Evolutionary conservation across 2,329 filamentous ascomycete species (phyloP).

Genomic region (Tolypocladium album): DNA sequence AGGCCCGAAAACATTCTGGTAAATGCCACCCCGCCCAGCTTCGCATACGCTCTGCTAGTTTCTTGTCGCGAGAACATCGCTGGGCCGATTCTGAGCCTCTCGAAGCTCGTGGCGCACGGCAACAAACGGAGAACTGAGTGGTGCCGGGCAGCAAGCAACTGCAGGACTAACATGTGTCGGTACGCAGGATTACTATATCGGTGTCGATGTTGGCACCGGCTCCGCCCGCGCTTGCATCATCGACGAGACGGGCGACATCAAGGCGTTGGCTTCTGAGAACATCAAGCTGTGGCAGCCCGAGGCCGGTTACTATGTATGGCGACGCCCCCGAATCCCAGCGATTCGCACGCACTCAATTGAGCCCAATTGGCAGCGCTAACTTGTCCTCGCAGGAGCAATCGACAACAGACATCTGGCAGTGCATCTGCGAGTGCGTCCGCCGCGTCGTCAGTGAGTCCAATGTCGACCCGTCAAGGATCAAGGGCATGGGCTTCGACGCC

Average conservation of each 20-base stretch:
- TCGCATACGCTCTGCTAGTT: neutral
- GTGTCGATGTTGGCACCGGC: conserved; percentile 93
- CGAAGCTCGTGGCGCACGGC: neutral
- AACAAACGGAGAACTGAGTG: neutral
- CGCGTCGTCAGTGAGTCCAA: conserved; percentile 72
- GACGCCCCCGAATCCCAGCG: neutral
- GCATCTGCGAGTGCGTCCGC: conserved; percentile 83
- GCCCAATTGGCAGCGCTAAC: conserved; percentile 4
- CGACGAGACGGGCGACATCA: conserved; percentile 82
- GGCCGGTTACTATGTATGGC: conserved; percentile 60
- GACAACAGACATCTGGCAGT: conserved; percentile 90
- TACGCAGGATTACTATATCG: conserved; percentile 53
- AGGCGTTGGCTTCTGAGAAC: conserved; percentile 59
- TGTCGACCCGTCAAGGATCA: conserved; percentile 64
- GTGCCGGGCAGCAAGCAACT: neutral
- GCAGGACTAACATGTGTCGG: neutral
- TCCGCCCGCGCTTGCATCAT: conserved; percentile 95
- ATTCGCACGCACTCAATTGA: neutral
- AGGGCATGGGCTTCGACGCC: conserved; percentile 92
- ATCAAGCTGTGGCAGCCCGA: conserved; percentile 75
- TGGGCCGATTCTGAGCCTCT: neutral
- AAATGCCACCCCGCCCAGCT: conserved; percentile 2
- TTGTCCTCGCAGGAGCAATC: conserved; percentile 67
- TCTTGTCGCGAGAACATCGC: neutral
- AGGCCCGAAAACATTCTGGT: conserved; percentile 24